Conservation (phyloP, 768 basidiomycete species). For the Nevesoporus exiguus region DNA sequence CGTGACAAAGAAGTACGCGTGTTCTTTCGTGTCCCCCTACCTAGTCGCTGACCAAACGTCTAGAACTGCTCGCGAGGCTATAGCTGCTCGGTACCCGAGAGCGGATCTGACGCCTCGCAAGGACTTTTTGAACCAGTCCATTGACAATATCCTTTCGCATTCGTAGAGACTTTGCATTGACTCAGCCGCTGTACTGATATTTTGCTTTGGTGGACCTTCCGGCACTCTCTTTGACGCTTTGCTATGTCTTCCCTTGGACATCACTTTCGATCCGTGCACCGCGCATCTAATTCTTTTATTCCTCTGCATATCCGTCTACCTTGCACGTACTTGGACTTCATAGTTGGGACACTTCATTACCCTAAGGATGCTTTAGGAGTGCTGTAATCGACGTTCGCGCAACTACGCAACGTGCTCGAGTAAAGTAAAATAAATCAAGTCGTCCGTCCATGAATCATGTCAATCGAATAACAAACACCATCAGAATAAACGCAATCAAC, state of each 20-base stretch:
- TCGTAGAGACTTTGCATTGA: conserved; percentile 32
- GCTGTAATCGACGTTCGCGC: not conserved
- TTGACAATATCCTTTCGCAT: conserved; percentile 62
- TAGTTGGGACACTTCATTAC: conserved; percentile 9
- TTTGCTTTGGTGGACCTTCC: conserved; percentile 8
- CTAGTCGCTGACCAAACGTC: not conserved
- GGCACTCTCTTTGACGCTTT: not conserved
- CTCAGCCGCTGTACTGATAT: not conserved
- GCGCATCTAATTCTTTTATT: conserved; percentile 3
- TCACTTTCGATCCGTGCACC: not conserved
- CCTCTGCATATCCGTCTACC: conserved; percentile 3
- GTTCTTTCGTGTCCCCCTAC: not conserved
- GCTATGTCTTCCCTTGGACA: conserved; percentile 8
- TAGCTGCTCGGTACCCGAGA: conserved; percentile 61
- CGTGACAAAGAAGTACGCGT: conserved; percentile 62
- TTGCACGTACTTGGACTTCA: conserved; percentile 10
- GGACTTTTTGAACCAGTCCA: conserved; percentile 65
- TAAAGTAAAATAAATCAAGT: conserved; percentile 1
- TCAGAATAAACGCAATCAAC: conserved; percentile 61
- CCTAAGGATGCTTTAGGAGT: conserved; percentile 5
- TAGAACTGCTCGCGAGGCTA: conserved; percentile 61
- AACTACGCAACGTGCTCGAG: not conserved
- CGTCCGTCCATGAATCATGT: conserved; percentile 32
- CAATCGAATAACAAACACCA: conserved; percentile 71
- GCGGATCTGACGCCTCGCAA: conserved; percentile 56